Evolutionary conservation across 2,329 filamentous ascomycete species (phyloP).

Genomic region (Didymella glomerata): DNA sequence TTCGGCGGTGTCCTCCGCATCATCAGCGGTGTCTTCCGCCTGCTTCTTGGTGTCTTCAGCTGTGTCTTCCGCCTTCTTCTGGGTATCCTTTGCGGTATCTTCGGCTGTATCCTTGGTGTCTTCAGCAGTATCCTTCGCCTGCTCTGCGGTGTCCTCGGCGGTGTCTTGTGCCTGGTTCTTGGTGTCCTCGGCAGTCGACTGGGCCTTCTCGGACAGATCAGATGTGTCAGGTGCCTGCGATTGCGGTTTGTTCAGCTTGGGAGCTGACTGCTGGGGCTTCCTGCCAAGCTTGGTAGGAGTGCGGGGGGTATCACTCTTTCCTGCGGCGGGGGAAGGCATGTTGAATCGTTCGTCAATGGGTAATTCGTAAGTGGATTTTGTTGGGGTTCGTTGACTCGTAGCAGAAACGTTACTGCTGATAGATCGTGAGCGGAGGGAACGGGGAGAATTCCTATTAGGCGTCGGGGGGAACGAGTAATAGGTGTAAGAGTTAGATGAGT

Average conservation of each 20-base stretch:
- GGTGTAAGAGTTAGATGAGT: slow-evolving; percentile 58
- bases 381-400: slow-evolving; percentile 42
- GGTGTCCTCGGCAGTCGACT: slow-evolving; percentile 40
- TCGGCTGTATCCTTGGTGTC: slow-evolving; percentile 50
- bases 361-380: slow-evolving; percentile 43
- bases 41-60: slow-evolving; percentile 56
- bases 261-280: slow-evolving; percentile 53
- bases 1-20: slow-evolving; percentile 54
- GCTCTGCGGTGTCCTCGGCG: slow-evolving; percentile 46
- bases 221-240: slow-evolving; percentile 46
- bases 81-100: slow-evolving; percentile 49
- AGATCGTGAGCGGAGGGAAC: slow-evolving; percentile 50
- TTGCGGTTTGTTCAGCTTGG: slow-evolving; percentile 54
- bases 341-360: slow-evolving; percentile 38
- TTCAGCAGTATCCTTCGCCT: slow-evolving; percentile 43
- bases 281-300: slow-evolving; percentile 61
- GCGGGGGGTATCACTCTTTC: slow-evolving; percentile 59
- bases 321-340: slow-evolving; percentile 62
- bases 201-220: slow-evolving; percentile 46
- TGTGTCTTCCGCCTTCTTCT: slow-evolving; percentile 58
- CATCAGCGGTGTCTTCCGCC: slow-evolving; percentile 55
- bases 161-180: slow-evolving; percentile 50
- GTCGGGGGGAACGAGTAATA: slow-evolving; percentile 63
- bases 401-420: slow-evolving; percentile 49
- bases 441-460: slow-evolving; percentile 55